Evolutionary conservation across 805 yeast species (phyloP), one percentile per base, ranked within the genome.

Genomic region (Lachancea lanzarotensis): DNA sequence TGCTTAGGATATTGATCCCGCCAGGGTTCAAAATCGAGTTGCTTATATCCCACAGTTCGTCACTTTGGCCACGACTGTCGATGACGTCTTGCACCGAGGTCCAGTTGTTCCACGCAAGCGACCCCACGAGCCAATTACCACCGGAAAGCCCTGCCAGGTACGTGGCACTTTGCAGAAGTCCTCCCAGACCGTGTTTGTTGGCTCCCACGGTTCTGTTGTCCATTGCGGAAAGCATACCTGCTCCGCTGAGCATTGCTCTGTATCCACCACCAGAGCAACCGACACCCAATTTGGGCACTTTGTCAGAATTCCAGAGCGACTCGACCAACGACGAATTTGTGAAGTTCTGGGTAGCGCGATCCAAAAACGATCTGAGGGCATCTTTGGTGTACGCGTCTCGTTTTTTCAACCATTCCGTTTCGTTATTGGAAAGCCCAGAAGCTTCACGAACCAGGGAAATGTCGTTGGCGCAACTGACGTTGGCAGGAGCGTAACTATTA

Each of bases 191-290:
- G 5, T 72, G 69, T 19, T 67, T 66, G 3, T 79, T 70, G 18
- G 79, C 72, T 45, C 73, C 75, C 15, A 58, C 65, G 2, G 93
- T 81, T 51, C 95, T 71, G 59, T 81, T 79, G 61, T 88, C 96
- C 47, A 85, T 65, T 1, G 91, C 95, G 1, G 90, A 70, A 17
- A 88, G 66, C 60, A 81, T 79, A 30, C 96, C 96, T 12, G 95
- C 95, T 2, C 95, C 95, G 46, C 73, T 67, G 37, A 88, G 66
- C 87, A 88, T 85, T 29, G 96, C 95, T 49, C 96, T 74, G 63
- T 85, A 88, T 3, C 96, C 96, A 59, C 96, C 96, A 37, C 96
- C 96, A 13, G 86, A 74, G 52, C 81, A 79, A 6, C 88, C 81
- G 25, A 76, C 52, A 2, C 79, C 89, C 35, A 83, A 68, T 40